Conservation (phyloP, 768 basidiomycete species). For the Multifurca ochricompacta region DNA sequence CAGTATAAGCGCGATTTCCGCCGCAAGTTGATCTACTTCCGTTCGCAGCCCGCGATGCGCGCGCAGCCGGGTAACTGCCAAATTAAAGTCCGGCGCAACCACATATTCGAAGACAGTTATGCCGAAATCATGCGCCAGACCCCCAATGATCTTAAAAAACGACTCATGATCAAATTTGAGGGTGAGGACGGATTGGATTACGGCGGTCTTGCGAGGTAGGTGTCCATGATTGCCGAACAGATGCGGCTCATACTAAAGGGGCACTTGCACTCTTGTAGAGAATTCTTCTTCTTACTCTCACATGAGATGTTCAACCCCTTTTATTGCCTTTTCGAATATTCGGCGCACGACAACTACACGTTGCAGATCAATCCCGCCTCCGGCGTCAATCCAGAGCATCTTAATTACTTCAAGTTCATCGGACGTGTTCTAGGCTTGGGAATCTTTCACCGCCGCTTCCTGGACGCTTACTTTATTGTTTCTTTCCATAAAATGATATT, state of each 20-base stretch:
- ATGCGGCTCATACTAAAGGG: not conserved
- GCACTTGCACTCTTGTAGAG: conserved; percentile 41
- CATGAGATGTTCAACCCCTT: conserved; percentile 99
- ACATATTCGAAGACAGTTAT: conserved; percentile 99
- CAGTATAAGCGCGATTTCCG: conserved; percentile 99
- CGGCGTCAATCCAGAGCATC: conserved; percentile 95
- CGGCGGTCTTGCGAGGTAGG: conserved; percentile 90
- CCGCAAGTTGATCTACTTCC: conserved; percentile 98
- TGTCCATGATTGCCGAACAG: conserved; percentile 5
- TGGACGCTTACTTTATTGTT: conserved; percentile 99
- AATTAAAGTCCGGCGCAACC: conserved; percentile 95
- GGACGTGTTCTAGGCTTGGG: conserved; percentile 91
- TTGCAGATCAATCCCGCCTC: conserved; percentile 99
- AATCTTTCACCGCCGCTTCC: conserved; percentile 98
- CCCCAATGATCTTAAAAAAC: conserved; percentile 96
- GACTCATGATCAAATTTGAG: conserved; percentile 99
- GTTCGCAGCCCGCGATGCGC: conserved; percentile 96
- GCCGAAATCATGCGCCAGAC: conserved; percentile 99
- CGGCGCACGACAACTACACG: conserved; percentile 99
- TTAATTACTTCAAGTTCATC: conserved; percentile 99
- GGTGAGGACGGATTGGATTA: conserved; percentile 99
- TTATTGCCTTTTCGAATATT: conserved; percentile 99
- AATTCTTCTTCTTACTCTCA: conserved; percentile 99
- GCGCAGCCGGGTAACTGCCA: conserved; percentile 98
- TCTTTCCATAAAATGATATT: conserved; percentile 99